A percentile compares a stretch with the other conserved stretches of the same genome.
Evolutionary conservation across 345 rosid genomes (phyloP).

Genomic region (Pelargonium nanum): DNA sequence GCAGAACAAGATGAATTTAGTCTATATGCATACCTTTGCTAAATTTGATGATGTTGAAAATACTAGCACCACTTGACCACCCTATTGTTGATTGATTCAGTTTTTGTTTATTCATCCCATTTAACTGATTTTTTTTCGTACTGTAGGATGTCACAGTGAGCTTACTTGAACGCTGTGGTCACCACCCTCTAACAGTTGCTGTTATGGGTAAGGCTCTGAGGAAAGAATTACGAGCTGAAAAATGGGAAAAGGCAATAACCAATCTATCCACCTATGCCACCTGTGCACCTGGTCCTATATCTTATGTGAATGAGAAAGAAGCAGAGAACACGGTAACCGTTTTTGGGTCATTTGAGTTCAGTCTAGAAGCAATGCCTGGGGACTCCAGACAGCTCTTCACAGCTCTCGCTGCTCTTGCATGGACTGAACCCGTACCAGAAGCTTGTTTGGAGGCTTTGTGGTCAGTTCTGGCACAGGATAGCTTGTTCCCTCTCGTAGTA

Average conservation of each 20-base stretch:
- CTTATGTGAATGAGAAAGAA: slow-evolving; percentile 27
- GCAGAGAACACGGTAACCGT: slow-evolving; percentile 24
- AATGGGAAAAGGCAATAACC: slow-evolving; percentile 23
- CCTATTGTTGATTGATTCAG: too few relatives aligned
- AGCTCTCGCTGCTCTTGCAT: slow-evolving; percentile 20
- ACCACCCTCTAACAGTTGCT: slow-evolving; percentile 28
- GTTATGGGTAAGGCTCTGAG: slow-evolving; percentile 31
- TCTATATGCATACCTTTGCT: too few relatives aligned
- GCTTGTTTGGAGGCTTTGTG: slow-evolving; percentile 24
- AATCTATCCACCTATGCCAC: slow-evolving; percentile 22
- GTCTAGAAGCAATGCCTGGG: slow-evolving; percentile 30
- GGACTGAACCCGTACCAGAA: slow-evolving; percentile 29
- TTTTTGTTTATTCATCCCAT: too few relatives aligned
- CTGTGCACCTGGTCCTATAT: slow-evolving; percentile 22
- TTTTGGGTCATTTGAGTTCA: slow-evolving; percentile 25
- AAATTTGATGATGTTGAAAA: too few relatives aligned
- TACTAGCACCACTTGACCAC: too few relatives aligned
- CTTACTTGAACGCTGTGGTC: slow-evolving; percentile 29
- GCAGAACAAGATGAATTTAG: too few relatives aligned
- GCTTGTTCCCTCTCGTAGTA: slow-evolving; percentile 21
- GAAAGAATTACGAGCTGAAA: slow-evolving; percentile 23
- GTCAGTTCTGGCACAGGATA: slow-evolving; percentile 21
- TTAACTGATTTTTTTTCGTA: slow-evolving; percentile 7
- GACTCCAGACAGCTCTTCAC: slow-evolving; percentile 20
- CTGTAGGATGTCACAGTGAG: slow-evolving; percentile 15